A percentile compares a stretch with the other conserved stretches of the same genome.
Conservation (phyloP, 805 yeast genomes). For the Pichia thaimueangensis region DNA sequence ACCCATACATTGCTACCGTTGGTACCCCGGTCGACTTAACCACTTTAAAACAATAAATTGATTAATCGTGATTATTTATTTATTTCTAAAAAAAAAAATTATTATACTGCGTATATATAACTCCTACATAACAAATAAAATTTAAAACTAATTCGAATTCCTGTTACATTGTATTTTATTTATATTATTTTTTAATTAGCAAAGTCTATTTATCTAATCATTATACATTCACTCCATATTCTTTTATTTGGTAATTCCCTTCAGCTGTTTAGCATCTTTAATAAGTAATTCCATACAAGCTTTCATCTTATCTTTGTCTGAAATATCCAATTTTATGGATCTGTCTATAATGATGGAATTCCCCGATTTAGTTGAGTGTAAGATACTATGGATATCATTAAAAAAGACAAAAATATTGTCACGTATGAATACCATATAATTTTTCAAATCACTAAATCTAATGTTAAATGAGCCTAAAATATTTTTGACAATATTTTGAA, state of each 20-base stretch:
- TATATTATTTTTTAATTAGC: conserved; percentile 2
- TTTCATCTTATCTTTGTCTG: conserved; percentile 11
- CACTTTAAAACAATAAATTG: conserved; percentile 21
- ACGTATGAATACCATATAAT: conserved; percentile 13
- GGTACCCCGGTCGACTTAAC: conserved; percentile 29
- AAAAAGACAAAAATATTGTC: conserved; percentile 14
- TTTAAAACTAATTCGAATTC: no score
- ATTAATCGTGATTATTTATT: no score
- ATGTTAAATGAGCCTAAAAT: conserved; percentile 13
- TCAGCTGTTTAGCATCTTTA: conserved; percentile 12
- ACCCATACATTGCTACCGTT: conserved; percentile 60
- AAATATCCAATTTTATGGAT: conserved; percentile 3
- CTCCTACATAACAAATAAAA: no score
- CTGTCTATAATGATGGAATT: conserved; percentile 5
- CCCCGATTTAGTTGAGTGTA: conserved; percentile 8
- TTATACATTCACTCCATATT: no score
- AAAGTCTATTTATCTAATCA: no score
- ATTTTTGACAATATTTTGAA: conserved; percentile 20
- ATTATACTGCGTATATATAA: no score
- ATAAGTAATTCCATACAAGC: conserved; percentile 12
- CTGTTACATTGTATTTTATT: no score
- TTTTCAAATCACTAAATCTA: conserved; percentile 10
- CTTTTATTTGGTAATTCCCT: conserved; percentile 2
- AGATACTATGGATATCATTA: conserved; percentile 11
- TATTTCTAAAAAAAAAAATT: no score